Percentiles rank a stretch among this genome's conserved stretches.
phyloP scores from a whole-genome alignment of 192 early-diverging fungal species.

The Entomortierella chlamydospora region DNA sequence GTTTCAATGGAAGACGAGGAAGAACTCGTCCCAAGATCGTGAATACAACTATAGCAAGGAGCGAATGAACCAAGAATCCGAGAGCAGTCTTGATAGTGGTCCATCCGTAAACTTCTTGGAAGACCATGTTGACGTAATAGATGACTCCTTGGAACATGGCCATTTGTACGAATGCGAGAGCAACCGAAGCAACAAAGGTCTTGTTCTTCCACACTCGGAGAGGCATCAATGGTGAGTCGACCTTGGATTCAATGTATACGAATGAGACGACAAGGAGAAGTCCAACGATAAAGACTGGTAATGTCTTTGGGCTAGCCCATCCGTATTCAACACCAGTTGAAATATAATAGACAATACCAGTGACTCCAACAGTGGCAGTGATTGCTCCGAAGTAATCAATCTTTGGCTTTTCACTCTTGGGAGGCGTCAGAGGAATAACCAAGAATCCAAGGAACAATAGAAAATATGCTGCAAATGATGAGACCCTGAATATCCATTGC shows the following conservation, averaged over 20 bases:
- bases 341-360: constrained; percentile 48
- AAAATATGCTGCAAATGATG: constrained; percentile 26
- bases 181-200: constrained; percentile 54
- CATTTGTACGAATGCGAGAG: constrained; percentile 47
- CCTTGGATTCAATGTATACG: constrained; percentile 40
- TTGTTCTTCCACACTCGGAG: constrained; percentile 54
- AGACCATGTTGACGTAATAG: constrained; percentile 56
- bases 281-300: constrained; percentile 25
- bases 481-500: constrained; percentile 55
- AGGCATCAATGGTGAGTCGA: constrained; percentile 53
- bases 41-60: constrained; percentile 50
- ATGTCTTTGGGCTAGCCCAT: constrained; percentile 48
- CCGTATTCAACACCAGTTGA: constrained; percentile 40
- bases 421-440: constrained; percentile 22
- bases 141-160: constrained; percentile 52
- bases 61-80: constrained; percentile 55
- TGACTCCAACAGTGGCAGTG: constrained; percentile 36
- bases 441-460: constrained; percentile 27
- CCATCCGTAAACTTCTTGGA: constrained; percentile 59
- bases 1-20: constrained; percentile 32
- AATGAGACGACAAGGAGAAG: constrained; percentile 45
- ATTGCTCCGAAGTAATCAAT: constrained; percentile 44
- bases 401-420: constrained; percentile 36
- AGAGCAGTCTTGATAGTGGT: constrained; percentile 55
- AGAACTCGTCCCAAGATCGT: constrained; percentile 50